Base-by-base conservation (phyloP, 495 filamentous ascomycete species). In the Clavariopsis aquatica region DNA sequence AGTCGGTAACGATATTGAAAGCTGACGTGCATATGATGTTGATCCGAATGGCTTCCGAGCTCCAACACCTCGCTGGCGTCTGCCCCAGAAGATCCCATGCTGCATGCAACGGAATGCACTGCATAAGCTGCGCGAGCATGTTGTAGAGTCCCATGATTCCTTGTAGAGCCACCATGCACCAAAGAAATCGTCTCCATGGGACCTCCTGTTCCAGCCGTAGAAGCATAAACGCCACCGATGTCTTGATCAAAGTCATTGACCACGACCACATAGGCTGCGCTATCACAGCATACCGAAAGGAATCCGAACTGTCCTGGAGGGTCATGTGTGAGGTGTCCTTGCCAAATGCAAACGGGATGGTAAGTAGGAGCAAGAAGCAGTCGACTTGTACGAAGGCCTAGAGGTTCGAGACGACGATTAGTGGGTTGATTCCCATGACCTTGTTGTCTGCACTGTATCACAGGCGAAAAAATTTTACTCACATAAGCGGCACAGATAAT, bases 1-100 rank as follows among this genome's bases (percentile, higher is more conserved):
- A 53, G 64, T 77, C 75, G 17, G 72, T 74, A 15, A 66, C 20
- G 54, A 75, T 70, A 34, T 59, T 71, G 43, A 75, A n/a, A 26
- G 58, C 64, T 0, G 69, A 60, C 12, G 54, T 61, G 43, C 65
- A 61, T 49, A 72, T 70, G 20, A 70, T 62, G 31, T 61, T 66
- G 4, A 49, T 61, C 22, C 60, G 66, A n/a, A 64, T 65, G 2
- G 57, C 49, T 5, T 56, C 28, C 0, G 52, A 23, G 19, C 64
- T 60, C 60, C 70, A 65, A 58, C 74, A 77, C 26, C 65, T 65
- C 26, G 66, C 65, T 0, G 23, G 45, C 13, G 64, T 56, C 61
- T 36, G 28, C 52, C 23, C 34, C 4, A 52, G 36, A 13, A 54
- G 60, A 46, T 75, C 70, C 74, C 74, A 77, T 6, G 71, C 54